Evolutionary conservation across 2,329 filamentous ascomycete species (phyloP).

Genomic region (Penicillium verrucosum): DNA sequence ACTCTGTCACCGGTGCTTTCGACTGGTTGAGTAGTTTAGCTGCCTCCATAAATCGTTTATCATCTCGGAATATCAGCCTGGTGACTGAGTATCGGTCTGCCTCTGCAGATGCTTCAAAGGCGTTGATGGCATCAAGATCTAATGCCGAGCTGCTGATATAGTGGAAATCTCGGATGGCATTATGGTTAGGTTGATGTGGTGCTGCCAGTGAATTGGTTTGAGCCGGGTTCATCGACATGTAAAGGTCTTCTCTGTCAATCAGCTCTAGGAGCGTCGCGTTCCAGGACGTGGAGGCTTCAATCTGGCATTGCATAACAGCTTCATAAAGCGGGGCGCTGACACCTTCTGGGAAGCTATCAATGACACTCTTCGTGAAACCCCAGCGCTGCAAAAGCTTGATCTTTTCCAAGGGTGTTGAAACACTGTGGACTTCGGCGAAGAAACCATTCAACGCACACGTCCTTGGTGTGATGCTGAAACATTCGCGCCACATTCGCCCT

Average conservation of each 20-base stretch:
- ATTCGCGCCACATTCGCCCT: slow-evolving; percentile 36
- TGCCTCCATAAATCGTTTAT: slow-evolving; percentile 84
- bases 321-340: slow-evolving; percentile 79
- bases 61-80: slow-evolving; percentile 82
- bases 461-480: slow-evolving; percentile 54
- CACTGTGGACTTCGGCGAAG: slow-evolving; percentile 55
- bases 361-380: slow-evolving; percentile 59
- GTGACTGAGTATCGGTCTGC: slow-evolving; percentile 81
- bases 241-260: slow-evolving; percentile 78
- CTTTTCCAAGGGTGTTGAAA: slow-evolving; percentile 56
- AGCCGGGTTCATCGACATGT: slow-evolving; percentile 57
- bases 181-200: slow-evolving; percentile 55
- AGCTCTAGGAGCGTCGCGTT: slow-evolving; percentile 66
- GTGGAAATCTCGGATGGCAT: slow-evolving; percentile 69
- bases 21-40: slow-evolving; percentile 80
- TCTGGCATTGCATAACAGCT: slow-evolving; percentile 77
- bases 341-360: slow-evolving; percentile 82
- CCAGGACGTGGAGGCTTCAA: slow-evolving; percentile 77
- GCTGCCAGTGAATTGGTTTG: slow-evolving; percentile 36
- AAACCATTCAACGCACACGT: slow-evolving; percentile 69
- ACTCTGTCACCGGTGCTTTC: slow-evolving; percentile 73
- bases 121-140: slow-evolving; percentile 51
- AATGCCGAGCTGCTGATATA: slow-evolving; percentile 61
- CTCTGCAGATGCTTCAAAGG: slow-evolving; percentile 75
- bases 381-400: slow-evolving; percentile 72